Evolutionary conservation across 441 rosid species (phyloP).

Genomic region (Flueggea neowawraea): DNA sequence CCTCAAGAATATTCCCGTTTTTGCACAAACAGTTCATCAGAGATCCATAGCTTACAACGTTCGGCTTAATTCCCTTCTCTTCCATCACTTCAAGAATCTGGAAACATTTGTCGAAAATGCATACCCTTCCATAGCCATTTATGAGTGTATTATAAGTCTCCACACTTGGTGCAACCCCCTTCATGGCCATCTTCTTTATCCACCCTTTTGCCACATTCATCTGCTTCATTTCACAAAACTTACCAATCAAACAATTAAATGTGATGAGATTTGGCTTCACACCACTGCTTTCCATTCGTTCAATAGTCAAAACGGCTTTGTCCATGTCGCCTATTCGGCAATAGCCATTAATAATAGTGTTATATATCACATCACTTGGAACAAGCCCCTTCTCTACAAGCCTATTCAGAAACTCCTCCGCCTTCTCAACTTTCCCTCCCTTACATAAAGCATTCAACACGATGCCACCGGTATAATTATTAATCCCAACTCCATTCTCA

Average conservation of each 20-base stretch:
- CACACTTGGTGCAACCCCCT: constrained; percentile 51
- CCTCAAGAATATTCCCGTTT: constrained; percentile 72
- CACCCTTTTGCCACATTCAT: constrained; percentile 58
- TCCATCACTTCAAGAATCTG: constrained; percentile 79
- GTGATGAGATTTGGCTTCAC: constrained; percentile 53
- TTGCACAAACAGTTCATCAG: constrained; percentile 70
- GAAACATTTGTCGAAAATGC: constrained; percentile 60
- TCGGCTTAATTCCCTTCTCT: constrained; percentile 44
- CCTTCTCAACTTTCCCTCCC: constrained; percentile 53
- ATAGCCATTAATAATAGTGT: constrained; percentile 58
- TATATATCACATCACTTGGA: constrained; percentile 46
- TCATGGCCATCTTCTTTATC: constrained; percentile 57
- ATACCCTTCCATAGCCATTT: constrained; percentile 63
- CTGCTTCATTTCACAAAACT: constrained; percentile 48
- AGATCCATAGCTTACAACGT: constrained; percentile 67
- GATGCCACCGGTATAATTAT: constrained; percentile 47
- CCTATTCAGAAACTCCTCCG: constrained; percentile 47
- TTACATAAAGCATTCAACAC: constrained; percentile 63
- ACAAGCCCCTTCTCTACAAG: constrained; percentile 44
- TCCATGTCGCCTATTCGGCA: constrained; percentile 46
- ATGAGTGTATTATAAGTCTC: constrained; percentile 64
- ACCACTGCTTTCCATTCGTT: constrained; percentile 49
- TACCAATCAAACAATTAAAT: constrained; percentile 54
- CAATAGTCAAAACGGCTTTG: constrained; percentile 40
- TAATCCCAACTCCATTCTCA: constrained; percentile 42